Base-by-base conservation (phyloP, 108 stramenopile genomes). In the Fragilaria crotonensis region DNA sequence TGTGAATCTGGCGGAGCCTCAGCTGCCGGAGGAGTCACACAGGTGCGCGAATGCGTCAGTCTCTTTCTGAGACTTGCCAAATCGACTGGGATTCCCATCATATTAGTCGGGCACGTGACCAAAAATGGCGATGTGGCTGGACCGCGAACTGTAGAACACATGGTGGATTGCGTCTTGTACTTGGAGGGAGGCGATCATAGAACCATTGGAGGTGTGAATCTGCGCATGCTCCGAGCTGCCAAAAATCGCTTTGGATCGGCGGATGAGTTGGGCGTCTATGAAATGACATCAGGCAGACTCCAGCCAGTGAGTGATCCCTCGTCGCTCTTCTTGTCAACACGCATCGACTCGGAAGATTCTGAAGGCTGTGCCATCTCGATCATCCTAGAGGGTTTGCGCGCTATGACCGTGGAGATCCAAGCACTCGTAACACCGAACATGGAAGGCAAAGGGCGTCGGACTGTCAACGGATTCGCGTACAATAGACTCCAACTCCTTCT, bases 41-140 rank as follows among this genome's bases (percentile, higher is more conserved):
- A 93, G 72, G 93, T 94, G 11, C 70, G 89, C 14, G 96, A 95
- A 59, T 90, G 82, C 46, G 89, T 93, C 17, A 72, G 71, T 2
- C 65, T 90, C 26, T 75, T 97, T 25, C 57, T 97, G 27, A 80
- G 91, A 33, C 67, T 95, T 20, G 92, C 96, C 36, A 97, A 97
- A 72, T 74, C 87, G 21, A 87, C 87, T 5, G 77, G 78, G 5
- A 83, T 95, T 19, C 90, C 95, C 0, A 85, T 97, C 25, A 49
- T 97, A 11, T 66, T 95, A 32, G 87, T 96, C 22, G 96, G 96
- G 30, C 96, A 97, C 59, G 94, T 97, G 7, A 97, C 95, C 26
- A 97, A 97, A 64, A 59, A 59, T 45, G 95, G 95, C 18, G 87
- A 87, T 68, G 89, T 97, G 3, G 96, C 95, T 1, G 96, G 96